phyloP scores from a whole-genome alignment of 208 protist species.

The Trypanosoma vivax region DNA sequence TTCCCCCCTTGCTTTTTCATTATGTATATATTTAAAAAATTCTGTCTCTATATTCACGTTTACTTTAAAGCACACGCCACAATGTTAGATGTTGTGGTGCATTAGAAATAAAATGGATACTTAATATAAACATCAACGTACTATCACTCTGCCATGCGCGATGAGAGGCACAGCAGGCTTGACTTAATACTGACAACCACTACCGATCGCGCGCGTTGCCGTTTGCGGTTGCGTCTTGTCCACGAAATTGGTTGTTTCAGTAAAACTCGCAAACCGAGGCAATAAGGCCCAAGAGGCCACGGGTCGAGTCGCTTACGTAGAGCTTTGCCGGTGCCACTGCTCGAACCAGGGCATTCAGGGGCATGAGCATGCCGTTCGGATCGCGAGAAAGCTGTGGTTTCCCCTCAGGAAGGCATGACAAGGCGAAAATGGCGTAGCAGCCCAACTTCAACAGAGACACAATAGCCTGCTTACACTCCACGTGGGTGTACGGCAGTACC shows the following conservation, averaged over 20 bases:
- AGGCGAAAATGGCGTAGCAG: slow-evolving; percentile 76
- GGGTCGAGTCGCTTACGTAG: slow-evolving; percentile 56
- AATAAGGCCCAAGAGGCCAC: slow-evolving; percentile 67
- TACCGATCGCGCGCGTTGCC: too few relatives aligned
- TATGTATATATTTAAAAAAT: too few relatives aligned
- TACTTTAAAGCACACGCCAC: too few relatives aligned
- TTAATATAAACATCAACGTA: too few relatives aligned
- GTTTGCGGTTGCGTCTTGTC: too few relatives aligned
- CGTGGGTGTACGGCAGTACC: slow-evolving; percentile 28
- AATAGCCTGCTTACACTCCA: slow-evolving; percentile 63
- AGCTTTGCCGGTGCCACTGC: slow-evolving; percentile 67
- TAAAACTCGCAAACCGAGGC: slow-evolving; percentile 86
- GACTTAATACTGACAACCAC: too few relatives aligned
- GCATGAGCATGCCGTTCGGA: slow-evolving; percentile 54
- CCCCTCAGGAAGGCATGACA: slow-evolving; percentile 72
- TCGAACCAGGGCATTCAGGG: slow-evolving; percentile 61
- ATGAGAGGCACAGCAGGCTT: too few relatives aligned
- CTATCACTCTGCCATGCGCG: too few relatives aligned
- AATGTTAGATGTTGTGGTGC: too few relatives aligned
- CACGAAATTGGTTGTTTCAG: slow-evolving; percentile 19
- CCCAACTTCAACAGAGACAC: slow-evolving; percentile 73
- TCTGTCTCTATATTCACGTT: too few relatives aligned
- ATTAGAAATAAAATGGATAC: too few relatives aligned
- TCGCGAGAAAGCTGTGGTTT: slow-evolving; percentile 71
- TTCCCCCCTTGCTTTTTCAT: too few relatives aligned